Evolutionary conservation across 2,329 filamentous ascomycete genomes (phyloP).

Genomic region (Phaeophleospora eucalypticola): DNA sequence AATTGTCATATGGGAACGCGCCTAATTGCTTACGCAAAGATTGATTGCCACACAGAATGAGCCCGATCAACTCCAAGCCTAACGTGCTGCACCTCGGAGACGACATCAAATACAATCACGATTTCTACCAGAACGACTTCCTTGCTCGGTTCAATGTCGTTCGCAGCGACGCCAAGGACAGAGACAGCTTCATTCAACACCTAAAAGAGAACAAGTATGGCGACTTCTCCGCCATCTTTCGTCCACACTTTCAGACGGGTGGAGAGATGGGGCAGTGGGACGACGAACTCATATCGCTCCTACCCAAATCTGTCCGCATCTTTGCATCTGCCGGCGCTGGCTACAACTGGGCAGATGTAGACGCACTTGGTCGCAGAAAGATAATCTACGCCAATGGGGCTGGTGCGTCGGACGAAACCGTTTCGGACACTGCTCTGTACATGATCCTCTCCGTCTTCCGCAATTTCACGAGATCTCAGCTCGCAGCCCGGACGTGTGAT

Average conservation of each 20-base stretch:
- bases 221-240: constrained; percentile 45
- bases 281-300: constrained; percentile 50
- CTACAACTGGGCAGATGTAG: constrained; percentile 60
- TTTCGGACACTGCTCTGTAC: constrained; percentile 67
- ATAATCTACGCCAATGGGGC: constrained; percentile 70
- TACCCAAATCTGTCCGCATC: constrained; percentile 51
- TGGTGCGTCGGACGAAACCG: constrained; percentile 64
- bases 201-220: constrained; percentile 27
- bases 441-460: constrained; percentile 67
- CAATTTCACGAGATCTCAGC: constrained; percentile 59
- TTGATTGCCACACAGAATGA: neutral
- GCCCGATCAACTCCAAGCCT: neutral
- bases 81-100: constrained; percentile 40
- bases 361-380: constrained; percentile 56
- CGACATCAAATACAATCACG: constrained; percentile 42
- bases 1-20: too few species aligned
- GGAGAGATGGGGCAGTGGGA: constrained; percentile 64
- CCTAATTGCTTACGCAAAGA: neutral
- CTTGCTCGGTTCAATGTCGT: constrained; percentile 34
- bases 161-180: constrained; percentile 34
- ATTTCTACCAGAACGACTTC: constrained; percentile 34
- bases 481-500: constrained; percentile 48
- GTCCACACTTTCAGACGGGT: constrained; percentile 61
- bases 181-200: constrained; percentile 37
- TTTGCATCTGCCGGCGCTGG: constrained; percentile 59